Evolutionary conservation across 495 filamentous ascomycete genomes (phyloP).

Genomic region (Aspergillus conjunctus): DNA sequence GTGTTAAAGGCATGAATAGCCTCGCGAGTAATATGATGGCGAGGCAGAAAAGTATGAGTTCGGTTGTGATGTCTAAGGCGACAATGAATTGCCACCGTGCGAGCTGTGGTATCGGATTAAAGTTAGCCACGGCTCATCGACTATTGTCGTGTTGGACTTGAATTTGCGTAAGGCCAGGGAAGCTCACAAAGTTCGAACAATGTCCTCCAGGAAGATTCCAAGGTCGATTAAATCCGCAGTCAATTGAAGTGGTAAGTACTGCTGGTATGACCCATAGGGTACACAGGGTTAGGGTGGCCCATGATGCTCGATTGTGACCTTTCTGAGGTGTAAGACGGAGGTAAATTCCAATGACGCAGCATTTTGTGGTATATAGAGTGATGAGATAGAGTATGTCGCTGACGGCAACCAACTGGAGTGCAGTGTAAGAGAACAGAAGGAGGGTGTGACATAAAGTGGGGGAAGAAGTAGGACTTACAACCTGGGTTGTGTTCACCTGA

Average conservation of each 20-base stretch:
- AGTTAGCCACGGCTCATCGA: background rate
- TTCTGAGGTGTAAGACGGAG: constrained; percentile 51
- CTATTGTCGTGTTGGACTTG: background rate
- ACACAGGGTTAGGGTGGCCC: constrained; percentile 36
- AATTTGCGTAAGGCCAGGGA: too few species aligned
- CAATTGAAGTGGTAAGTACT: constrained; percentile 38
- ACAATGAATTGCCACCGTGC: constrained; percentile 48
- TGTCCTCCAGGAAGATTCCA: constrained; percentile 39
- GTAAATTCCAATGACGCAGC: constrained; percentile 48
- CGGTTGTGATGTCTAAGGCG: constrained; percentile 45
- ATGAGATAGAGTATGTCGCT: constrained; percentile 49
- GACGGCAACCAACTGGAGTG: constrained; percentile 36
- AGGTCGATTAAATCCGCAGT: constrained; percentile 44
- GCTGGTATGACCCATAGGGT: constrained; percentile 41
- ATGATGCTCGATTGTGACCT: constrained; percentile 41
- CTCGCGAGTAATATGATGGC: constrained; percentile 44
- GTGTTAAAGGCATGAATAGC: constrained; percentile 41
- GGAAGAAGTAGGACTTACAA: constrained; percentile 27
- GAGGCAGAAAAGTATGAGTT: constrained; percentile 42
- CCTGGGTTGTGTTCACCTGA: constrained; percentile 39
- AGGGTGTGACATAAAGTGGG: constrained; percentile 2
- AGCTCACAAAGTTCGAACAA: constrained; percentile 41
- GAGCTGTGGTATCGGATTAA: constrained; percentile 26
- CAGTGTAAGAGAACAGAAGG: background rate
- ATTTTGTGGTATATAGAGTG: constrained; percentile 49